A percentile compares a stretch with the other conserved stretches of the same genome.
These are phyloP conservation scores for Chaetothyriales sp. DNA, from an alignment of 2,329 filamentous ascomycete genomes.

Conservation along the genomic window DNA sequence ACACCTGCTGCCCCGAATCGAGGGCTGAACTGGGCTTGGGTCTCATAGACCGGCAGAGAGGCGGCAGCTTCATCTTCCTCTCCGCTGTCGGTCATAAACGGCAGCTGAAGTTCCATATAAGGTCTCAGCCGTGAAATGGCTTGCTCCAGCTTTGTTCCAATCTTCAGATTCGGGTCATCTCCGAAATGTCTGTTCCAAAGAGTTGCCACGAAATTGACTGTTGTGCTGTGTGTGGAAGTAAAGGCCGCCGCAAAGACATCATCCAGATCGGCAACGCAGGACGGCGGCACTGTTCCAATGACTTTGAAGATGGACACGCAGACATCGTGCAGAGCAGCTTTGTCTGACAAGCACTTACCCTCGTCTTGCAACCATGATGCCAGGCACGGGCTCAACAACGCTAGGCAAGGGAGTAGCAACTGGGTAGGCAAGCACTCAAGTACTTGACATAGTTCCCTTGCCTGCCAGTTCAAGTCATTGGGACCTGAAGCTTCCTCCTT, in stretches of 20 bases:
- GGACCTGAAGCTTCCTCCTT: not conserved
- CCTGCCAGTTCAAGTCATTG: not conserved
- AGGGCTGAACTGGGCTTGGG: not conserved
- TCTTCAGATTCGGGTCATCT: constrained; percentile 42
- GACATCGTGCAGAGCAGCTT: not conserved
- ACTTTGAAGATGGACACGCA: constrained; percentile 1
- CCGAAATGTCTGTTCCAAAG: constrained; percentile 62
- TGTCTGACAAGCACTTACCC: not conserved
- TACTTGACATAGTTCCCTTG: not conserved
- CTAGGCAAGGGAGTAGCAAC: not conserved
- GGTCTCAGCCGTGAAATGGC: constrained; percentile 35
- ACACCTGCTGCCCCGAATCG: not conserved
- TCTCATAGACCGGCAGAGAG: not conserved
- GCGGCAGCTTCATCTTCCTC: constrained; percentile 16
- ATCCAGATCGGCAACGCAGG: constrained; percentile 34
- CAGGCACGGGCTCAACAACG: constrained; percentile 14
- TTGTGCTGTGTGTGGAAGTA: constrained; percentile 34
- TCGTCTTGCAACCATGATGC: constrained; percentile 24
- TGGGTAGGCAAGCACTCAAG: not conserved
- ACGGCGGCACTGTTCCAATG: constrained; percentile 4
- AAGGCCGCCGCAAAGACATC: constrained; percentile 38
- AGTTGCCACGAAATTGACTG: constrained; percentile 37
- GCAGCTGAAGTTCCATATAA: constrained; percentile 37
- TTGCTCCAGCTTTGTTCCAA: constrained; percentile 48
- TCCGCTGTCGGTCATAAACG: constrained; percentile 28